phyloP scores from a whole-genome alignment of 176 grass and related monocot species.

The bread wheat (Triticum aestivum) region IWGSC_CS_RefSeq_v2.1 NC_057797.1:33770686-33771185 shows the following conservation, averaged over 20 bases:
- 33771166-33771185: slow-evolving; percentile 83
- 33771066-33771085: too few relatives aligned
- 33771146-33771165: slow-evolving; percentile 79
- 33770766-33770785: not conserved
- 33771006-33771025: slow-evolving; percentile 87
- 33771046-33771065: not conserved
- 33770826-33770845: not conserved
- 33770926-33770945: slow-evolving; percentile 79
- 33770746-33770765: not conserved
- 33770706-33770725: slow-evolving; percentile 9
- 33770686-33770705: not conserved
- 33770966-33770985: slow-evolving; percentile 84
- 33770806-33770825: slow-evolving; percentile 12
- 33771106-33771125: not conserved
- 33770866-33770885: slow-evolving; percentile 40
- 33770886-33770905: slow-evolving; percentile 68
- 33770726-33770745: slow-evolving; percentile 2
- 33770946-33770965: slow-evolving; percentile 84
- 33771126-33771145: not conserved
- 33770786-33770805: not conserved
- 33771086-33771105: not conserved
- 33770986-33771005: slow-evolving; percentile 90
- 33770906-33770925: slow-evolving; percentile 94
- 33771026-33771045: slow-evolving; percentile 45
- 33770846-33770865: slow-evolving; percentile 32